These are phyloP conservation scores for Allium sativum DNA, from an alignment of 106 monocot species.

Conservation along the genomic window DNA sequence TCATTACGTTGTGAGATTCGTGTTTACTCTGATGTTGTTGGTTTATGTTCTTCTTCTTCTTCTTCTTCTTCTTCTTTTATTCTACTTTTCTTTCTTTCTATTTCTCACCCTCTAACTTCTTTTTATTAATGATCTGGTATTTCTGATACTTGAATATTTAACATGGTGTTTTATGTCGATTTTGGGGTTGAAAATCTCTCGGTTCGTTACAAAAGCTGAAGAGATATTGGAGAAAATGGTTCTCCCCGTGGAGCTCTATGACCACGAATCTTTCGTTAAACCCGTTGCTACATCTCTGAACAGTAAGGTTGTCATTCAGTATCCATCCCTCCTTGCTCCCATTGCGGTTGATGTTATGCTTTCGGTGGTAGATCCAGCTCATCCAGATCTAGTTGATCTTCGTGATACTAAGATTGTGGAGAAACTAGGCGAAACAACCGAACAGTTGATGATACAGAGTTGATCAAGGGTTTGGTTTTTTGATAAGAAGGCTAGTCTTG, in stretches of 20 bases:
- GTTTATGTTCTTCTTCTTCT: no score
- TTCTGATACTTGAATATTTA: no score
- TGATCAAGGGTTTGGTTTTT: conserved; percentile 73
- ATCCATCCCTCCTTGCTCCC: conserved; percentile 86
- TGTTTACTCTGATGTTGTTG: no score
- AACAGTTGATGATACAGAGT: conserved; percentile 87
- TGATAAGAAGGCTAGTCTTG: conserved; percentile 80
- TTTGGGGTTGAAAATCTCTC: no score
- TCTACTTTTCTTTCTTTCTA: no score
- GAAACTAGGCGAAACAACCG: conserved; percentile 95
- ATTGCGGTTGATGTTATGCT: conserved; percentile 76
- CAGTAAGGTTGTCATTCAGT: conserved; percentile 86
- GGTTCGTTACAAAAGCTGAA: no score
- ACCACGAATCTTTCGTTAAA: conserved; percentile 74
- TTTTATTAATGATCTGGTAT: no score
- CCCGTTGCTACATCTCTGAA: conserved; percentile 88
- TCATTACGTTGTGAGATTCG: no score
- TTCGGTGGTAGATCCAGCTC: conserved; percentile 62
- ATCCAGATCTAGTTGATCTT: conserved; percentile 80
- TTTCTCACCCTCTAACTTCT: no score
- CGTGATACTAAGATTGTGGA: conserved; percentile 68
- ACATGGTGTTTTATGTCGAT: no score
- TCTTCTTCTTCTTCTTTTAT: no score
- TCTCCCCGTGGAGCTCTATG: conserved; percentile 67
- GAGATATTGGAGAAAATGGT: conserved; percentile 55